Evolutionary conservation across 208 protist genomes (phyloP).

Genomic region (Crithidia bombi): DNA sequence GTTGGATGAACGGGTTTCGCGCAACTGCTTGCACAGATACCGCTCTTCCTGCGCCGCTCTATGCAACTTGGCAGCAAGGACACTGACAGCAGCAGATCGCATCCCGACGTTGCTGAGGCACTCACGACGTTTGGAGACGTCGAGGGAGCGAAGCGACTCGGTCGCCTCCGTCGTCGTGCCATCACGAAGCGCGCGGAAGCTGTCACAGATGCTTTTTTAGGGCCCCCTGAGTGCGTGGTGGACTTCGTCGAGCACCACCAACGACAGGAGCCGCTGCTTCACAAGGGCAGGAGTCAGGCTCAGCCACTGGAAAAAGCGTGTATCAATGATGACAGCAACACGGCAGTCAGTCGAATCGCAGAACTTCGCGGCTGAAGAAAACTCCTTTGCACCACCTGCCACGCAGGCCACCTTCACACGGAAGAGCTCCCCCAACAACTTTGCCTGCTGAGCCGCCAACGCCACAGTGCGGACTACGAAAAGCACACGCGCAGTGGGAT

Average conservation of each 20-base stretch:
- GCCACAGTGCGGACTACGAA: conserved; percentile 57
- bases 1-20: neutral
- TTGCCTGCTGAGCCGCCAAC: conserved; percentile 41
- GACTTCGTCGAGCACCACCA: conserved; percentile 73
- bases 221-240: conserved; percentile 52
- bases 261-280: conserved; percentile 13
- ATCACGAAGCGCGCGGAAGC: conserved; percentile 15
- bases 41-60: conserved; percentile 1
- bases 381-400: conserved; percentile 25
- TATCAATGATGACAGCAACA: conserved; percentile 49
- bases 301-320: conserved; percentile 42
- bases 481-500: conserved; percentile 35
- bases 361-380: neutral
- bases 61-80: neutral
- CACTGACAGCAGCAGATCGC: neutral
- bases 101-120: neutral
- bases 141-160: neutral
- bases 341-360: neutral
- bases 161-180: neutral
- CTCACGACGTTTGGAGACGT: neutral
- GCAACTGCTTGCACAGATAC: neutral
- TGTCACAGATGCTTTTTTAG: conserved; percentile 30
- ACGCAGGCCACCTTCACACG: conserved; percentile 12
- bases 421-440: conserved; percentile 19
- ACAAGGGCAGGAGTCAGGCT: conserved; percentile 15